These are phyloP conservation scores for Punica granatum DNA, from an alignment of 345 rosid genomes.

Conservation along the genomic window DNA sequence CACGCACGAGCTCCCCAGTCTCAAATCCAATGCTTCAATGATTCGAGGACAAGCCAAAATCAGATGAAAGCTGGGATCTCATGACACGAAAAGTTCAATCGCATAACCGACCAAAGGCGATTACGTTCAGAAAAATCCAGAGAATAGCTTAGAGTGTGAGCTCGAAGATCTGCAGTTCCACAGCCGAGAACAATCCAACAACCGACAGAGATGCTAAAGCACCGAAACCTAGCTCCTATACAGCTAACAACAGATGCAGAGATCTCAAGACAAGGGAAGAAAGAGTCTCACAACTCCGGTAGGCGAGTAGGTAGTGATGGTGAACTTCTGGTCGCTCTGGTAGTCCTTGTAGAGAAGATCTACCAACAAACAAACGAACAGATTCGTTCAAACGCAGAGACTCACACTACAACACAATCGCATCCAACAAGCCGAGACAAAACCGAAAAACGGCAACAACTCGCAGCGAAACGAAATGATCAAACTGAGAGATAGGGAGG, in stretches of 20 bases:
- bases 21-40: neutral
- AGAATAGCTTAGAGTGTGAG: neutral
- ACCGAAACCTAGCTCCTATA: neutral
- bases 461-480: neutral
- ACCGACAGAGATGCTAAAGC: neutral
- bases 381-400: neutral
- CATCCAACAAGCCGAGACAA: neutral
- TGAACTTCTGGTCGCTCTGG: conserved; percentile 87
- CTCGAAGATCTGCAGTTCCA: neutral
- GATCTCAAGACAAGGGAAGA: neutral
- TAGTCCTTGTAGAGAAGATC: conserved; percentile 93
- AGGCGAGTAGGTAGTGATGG: conserved; percentile 69
- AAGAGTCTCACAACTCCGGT: conserved; percentile 69
- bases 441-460: neutral
- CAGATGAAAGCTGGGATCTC: neutral
- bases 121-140: neutral
- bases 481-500: neutral
- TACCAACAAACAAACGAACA: conserved; percentile 9
- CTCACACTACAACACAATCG: neutral
- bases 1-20: neutral
- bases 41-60: neutral
- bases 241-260: neutral
- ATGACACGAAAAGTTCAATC: neutral
- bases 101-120: neutral
- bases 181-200: neutral